Percentiles rank a stretch among this genome's conserved stretches.
These are phyloP conservation scores for Epichloe brachyelytri DNA, from an alignment of 2,329 filamentous ascomycete genomes.

Conservation along the genomic window DNA sequence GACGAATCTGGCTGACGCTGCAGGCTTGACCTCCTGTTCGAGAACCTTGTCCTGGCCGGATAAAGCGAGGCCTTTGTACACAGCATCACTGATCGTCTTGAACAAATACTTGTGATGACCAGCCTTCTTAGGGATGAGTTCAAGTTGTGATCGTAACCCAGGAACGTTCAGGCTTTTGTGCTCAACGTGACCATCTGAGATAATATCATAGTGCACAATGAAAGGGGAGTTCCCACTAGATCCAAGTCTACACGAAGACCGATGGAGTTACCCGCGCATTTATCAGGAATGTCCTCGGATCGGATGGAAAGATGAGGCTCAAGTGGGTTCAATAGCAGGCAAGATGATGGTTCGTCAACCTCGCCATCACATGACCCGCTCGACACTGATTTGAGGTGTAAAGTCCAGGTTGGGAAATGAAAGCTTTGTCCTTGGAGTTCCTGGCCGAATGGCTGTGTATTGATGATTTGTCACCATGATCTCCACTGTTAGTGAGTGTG, in stretches of 20 bases:
- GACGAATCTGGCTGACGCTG: conserved; percentile 65
- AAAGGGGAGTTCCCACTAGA: conserved; percentile 90
- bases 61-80: conserved; percentile 59
- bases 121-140: conserved; percentile 67
- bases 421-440: conserved; percentile 48
- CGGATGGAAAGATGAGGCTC: conserved; percentile 66
- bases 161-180: conserved; percentile 44
- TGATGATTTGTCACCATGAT: conserved; percentile 49
- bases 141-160: conserved; percentile 71
- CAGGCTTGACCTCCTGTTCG: conserved; percentile 86
- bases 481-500: conserved; percentile 54
- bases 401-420: conserved; percentile 65
- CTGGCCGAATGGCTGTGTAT: conserved; percentile 48
- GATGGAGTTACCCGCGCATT: conserved; percentile 87
- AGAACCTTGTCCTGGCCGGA: conserved; percentile 49
- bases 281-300: conserved; percentile 77
- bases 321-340: conserved; percentile 78
- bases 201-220: conserved; percentile 62
- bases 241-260: conserved; percentile 82
- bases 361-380: conserved; percentile 78
- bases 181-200: conserved; percentile 45
- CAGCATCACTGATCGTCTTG: conserved; percentile 62
- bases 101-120: conserved; percentile 84
- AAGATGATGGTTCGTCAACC: conserved; percentile 87
- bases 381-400: conserved; percentile 74